Conservation (phyloP, 306 rosid genomes). For the Quercus bicolor region DNA sequence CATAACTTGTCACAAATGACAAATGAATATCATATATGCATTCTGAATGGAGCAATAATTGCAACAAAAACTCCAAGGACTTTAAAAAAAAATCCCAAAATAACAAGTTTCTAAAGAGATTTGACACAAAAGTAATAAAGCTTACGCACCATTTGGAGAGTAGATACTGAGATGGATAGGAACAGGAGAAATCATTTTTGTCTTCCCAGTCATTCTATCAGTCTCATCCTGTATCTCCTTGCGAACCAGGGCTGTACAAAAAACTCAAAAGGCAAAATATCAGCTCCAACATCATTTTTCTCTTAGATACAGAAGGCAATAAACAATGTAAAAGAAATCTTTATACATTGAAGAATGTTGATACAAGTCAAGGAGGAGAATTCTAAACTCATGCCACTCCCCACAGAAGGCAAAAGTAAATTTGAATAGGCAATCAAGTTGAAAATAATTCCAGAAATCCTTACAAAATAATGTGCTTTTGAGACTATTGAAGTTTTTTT, state of each 20-base stretch:
- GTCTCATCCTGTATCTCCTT: constrained; percentile 95
- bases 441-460: not conserved
- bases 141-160: constrained; percentile 75
- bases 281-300: constrained; percentile 6
- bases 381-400: not conserved
- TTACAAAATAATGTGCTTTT: too few relatives aligned
- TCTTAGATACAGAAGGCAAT: not conserved
- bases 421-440: not conserved
- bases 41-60: not conserved
- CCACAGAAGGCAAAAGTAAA: not conserved
- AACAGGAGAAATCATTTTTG: constrained; percentile 84
- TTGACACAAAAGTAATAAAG: not conserved
- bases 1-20: not conserved
- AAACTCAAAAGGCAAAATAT: constrained; percentile 7
- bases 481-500: too few relatives aligned
- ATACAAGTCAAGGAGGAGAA: not conserved
- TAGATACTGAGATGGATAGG: constrained; percentile 98
- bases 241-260: constrained; percentile 69
- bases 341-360: constrained; percentile 5
- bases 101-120: not conserved
- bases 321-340: not conserved
- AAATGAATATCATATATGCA: not conserved
- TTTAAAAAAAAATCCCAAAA: not conserved
- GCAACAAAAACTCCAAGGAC: not conserved
- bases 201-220: constrained; percentile 80